These are phyloP conservation scores for Ustilaginoidea virens DNA, from an alignment of 2,329 filamentous ascomycete genomes.

Conservation along the genomic window DNA sequence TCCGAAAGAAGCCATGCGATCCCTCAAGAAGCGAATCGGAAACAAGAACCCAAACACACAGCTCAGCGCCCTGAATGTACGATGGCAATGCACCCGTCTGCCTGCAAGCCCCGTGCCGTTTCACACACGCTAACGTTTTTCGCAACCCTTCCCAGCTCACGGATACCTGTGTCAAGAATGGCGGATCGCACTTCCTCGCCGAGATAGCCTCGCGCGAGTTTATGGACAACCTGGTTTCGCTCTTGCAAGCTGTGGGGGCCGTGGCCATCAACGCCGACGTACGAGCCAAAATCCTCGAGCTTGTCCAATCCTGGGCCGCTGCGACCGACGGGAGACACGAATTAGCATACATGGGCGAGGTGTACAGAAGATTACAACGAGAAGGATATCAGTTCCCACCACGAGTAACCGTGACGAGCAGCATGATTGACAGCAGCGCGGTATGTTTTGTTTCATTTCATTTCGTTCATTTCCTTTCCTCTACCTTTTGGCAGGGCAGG, in stretches of 20 bases:
- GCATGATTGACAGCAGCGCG: conserved; percentile 93
- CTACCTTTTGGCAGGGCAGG: conserved; percentile 88
- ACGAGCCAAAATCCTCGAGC: conserved; percentile 75
- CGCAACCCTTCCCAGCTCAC: conserved; percentile 60
- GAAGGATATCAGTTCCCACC: conserved; percentile 88
- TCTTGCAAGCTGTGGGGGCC: conserved; percentile 65
- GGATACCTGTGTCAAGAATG: conserved; percentile 98
- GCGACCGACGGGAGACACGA: conserved; percentile 77
- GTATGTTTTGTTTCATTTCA: too few species aligned
- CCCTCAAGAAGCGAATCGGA: conserved; percentile 82
- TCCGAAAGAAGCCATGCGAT: conserved; percentile 96
- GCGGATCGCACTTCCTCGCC: conserved; percentile 81
- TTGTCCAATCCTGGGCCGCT: conserved; percentile 86
- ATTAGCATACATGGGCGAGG: conserved; percentile 73
- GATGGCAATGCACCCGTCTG: too few species aligned
- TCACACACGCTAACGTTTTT: conserved; percentile 1
- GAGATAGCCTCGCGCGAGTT: conserved; percentile 96
- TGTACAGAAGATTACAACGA: conserved; percentile 65
- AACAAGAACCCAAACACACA: conserved; percentile 98
- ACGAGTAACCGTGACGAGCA: conserved; percentile 73
- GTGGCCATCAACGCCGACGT: conserved; percentile 73
- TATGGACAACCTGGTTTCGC: conserved; percentile 88
- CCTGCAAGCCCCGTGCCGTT: too few species aligned
- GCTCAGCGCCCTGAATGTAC: conserved; percentile 80
- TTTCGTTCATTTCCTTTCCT: too few species aligned